Evolutionary conservation across 768 basidiomycete species (phyloP).

Genomic region (Baorangia bicolor): DNA sequence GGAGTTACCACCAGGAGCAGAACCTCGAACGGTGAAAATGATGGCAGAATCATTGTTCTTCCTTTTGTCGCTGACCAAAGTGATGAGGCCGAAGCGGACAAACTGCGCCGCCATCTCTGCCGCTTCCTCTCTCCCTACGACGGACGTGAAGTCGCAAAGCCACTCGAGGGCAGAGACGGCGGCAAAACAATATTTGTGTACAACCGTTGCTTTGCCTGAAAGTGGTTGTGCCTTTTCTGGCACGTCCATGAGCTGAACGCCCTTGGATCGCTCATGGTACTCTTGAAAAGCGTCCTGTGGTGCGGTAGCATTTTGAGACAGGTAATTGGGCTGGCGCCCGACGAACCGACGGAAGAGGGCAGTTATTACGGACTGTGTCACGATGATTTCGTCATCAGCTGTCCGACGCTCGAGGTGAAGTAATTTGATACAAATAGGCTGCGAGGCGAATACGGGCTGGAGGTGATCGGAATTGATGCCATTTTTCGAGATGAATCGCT

Average conservation of each 20-base stretch:
- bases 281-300: conserved; percentile 63
- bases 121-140: conserved; percentile 93
- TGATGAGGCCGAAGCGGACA: conserved; percentile 90
- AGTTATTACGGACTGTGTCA: conserved; percentile 90
- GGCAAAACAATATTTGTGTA: conserved; percentile 75
- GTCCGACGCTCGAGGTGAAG: conserved; percentile 94
- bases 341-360: conserved; percentile 95
- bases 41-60: conserved; percentile 91
- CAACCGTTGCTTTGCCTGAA: conserved; percentile 41
- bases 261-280: conserved; percentile 79
- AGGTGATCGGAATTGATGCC: conserved; percentile 96
- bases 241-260: conserved; percentile 67
- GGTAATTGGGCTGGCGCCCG: conserved; percentile 83
- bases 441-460: conserved; percentile 81
- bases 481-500: conserved; percentile 99
- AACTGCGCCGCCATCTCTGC: conserved; percentile 98
- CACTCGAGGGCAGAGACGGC: conserved; percentile 91
- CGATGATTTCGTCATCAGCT: conserved; percentile 95
- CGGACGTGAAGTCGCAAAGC: conserved; percentile 96
- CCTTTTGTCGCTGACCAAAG: conserved; percentile 85
- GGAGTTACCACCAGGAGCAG: conserved; percentile 71
- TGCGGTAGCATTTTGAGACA: conserved; percentile 41
- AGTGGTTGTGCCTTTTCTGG: conserved; percentile 63
- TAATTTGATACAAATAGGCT: conserved; percentile 96
- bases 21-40: conserved; percentile 88